Evolutionary conservation across 805 yeast species (phyloP).

Genomic region (Scheffersomyces lignosus): DNA sequence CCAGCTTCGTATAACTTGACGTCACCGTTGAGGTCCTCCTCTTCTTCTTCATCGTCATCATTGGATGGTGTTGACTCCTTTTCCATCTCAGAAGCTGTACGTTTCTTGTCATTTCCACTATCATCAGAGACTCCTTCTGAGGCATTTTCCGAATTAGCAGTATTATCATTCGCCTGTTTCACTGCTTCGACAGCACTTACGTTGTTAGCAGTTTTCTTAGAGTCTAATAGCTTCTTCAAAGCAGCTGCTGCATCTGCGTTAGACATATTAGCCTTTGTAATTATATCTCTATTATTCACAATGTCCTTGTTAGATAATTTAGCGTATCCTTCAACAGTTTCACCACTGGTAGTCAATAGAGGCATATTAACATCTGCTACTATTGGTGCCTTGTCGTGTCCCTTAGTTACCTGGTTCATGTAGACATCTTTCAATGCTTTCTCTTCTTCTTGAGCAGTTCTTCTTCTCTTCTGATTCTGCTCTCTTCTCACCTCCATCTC

Average conservation of each 20-base stretch:
- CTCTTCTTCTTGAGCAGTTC: slow-evolving; percentile 47
- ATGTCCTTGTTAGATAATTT: slow-evolving; percentile 69
- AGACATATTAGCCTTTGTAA: slow-evolving; percentile 71
- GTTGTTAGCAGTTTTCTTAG: slow-evolving; percentile 27
- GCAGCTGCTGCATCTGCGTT: slow-evolving; percentile 68
- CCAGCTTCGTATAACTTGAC: slow-evolving; percentile 85
- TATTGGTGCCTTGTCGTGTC: slow-evolving; percentile 75
- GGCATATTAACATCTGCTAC: slow-evolving; percentile 72
- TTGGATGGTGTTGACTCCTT: slow-evolving; percentile 7
- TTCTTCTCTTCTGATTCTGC: slow-evolving; percentile 62
- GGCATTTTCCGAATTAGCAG: not conserved
- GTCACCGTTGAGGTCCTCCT: slow-evolving; percentile 12
- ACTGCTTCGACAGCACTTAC: slow-evolving; percentile 49
- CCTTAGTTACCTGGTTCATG: slow-evolving; percentile 59
- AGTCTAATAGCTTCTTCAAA: slow-evolving; percentile 40
- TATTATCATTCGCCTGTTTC: slow-evolving; percentile 22
- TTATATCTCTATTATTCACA: slow-evolving; percentile 59
- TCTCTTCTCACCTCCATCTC: slow-evolving; percentile 69
- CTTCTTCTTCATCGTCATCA: slow-evolving; percentile 46
- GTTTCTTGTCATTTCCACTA: slow-evolving; percentile 10
- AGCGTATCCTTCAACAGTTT: slow-evolving; percentile 62
- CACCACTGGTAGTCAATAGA: slow-evolving; percentile 72
- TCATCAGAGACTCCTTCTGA: not conserved
- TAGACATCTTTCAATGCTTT: slow-evolving; percentile 43
- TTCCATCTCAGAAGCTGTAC: slow-evolving; percentile 4